Percentiles rank a stretch among this genome's conserved stretches.
phyloP scores from a whole-genome alignment of 169 alveolate species.

The Eimeria maxima region DNA sequence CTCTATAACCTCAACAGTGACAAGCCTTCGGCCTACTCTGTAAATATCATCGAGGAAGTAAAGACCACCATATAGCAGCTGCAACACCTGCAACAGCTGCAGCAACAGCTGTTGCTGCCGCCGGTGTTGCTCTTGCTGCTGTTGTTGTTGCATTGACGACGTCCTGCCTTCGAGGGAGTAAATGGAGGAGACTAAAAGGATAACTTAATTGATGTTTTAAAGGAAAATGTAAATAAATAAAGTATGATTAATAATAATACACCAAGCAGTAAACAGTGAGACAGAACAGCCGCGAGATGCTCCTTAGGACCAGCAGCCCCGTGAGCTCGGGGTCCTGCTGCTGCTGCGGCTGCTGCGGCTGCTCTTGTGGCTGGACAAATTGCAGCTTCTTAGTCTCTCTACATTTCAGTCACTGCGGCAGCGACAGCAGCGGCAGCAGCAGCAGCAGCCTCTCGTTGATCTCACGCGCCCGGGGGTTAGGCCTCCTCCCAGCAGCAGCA shows the following conservation, averaged over 20 bases:
- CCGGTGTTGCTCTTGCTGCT: too few species aligned
- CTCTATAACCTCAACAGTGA: too few species aligned
- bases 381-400: not conserved
- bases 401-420: conserved; percentile 4
- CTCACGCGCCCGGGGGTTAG: not conserved
- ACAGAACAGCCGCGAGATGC: not conserved
- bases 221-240: not conserved
- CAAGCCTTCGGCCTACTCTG: too few species aligned
- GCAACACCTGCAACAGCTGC: too few species aligned
- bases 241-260: not conserved
- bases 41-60: too few species aligned
- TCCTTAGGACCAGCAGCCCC: conserved; percentile 17
- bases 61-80: too few species aligned
- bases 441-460: not conserved
- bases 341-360: not conserved
- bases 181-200: not conserved
- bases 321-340: conserved; percentile 11
- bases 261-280: not conserved
- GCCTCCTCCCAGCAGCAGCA: not conserved
- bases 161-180: not conserved
- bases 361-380: not conserved
- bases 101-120: too few species aligned
- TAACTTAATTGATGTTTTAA: not conserved
- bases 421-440: conserved; percentile 2
- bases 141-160: too few species aligned